A percentile compares a stretch with the other conserved stretches of the same genome.
These are phyloP conservation scores for Pythium angustatum DNA, from an alignment of 352 stramenopile species.

Conservation along the genomic window DNA sequence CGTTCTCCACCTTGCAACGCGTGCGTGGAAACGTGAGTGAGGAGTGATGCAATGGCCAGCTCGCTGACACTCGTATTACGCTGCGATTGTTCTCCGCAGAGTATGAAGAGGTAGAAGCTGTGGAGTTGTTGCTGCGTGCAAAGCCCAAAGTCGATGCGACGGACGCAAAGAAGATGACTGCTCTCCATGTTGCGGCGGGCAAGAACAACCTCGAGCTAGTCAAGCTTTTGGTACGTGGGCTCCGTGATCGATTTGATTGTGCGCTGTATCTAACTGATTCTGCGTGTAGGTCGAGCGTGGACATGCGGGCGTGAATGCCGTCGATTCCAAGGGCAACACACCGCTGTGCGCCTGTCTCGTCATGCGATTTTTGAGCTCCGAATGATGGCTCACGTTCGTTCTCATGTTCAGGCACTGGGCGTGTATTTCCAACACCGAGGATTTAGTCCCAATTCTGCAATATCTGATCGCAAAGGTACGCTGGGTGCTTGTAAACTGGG, in stretches of 20 bases:
- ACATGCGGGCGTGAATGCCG: slow-evolving; percentile 54
- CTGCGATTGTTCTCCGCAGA: slow-evolving; percentile 32
- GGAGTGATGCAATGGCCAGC: too few relatives aligned
- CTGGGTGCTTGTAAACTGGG: too few relatives aligned
- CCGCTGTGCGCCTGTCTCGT: slow-evolving; percentile 42
- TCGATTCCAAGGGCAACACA: slow-evolving; percentile 69
- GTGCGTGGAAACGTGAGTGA: slow-evolving; percentile 33
- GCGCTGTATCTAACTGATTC: neutral
- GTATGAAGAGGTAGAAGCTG: slow-evolving; percentile 59
- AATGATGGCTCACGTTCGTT: neutral
- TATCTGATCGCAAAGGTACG: slow-evolving; percentile 64
- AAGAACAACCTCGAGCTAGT: slow-evolving; percentile 67
- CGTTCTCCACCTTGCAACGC: slow-evolving; percentile 59
- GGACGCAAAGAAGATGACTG: slow-evolving; percentile 77
- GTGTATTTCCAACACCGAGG: slow-evolving; percentile 55
- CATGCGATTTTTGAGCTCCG: neutral
- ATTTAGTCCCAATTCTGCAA: slow-evolving; percentile 47
- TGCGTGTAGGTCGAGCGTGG: slow-evolving; percentile 48
- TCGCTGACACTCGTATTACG: too few relatives aligned
- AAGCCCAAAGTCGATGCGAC: slow-evolving; percentile 65
- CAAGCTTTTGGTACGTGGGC: slow-evolving; percentile 42
- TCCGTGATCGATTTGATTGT: neutral
- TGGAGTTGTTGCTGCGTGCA: slow-evolving; percentile 57
- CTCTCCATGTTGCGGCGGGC: slow-evolving; percentile 61
- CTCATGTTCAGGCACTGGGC: slow-evolving; percentile 58